Percentiles rank a stretch among this genome's conserved stretches.
These are phyloP conservation scores for Daucus carota DNA, from an alignment of 129 eudicot species.

Conservation along the genomic window DNA sequence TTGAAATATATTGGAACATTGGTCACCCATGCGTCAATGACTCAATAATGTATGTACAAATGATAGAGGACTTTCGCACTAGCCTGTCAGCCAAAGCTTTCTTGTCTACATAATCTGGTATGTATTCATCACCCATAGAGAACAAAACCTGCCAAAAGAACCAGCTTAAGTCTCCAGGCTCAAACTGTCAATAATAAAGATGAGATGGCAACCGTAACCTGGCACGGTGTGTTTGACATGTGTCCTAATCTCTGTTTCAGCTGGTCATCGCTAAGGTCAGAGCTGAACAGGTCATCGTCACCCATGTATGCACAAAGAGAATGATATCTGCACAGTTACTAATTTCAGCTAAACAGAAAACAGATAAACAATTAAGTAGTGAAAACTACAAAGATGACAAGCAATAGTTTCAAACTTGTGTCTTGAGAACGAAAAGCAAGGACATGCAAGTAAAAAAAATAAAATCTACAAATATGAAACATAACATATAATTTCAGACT, in stretches of 20 bases:
- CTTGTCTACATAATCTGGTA: conserved; percentile 90
- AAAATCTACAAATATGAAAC: not conserved
- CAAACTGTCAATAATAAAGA: not conserved
- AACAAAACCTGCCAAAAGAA: conserved; percentile 56
- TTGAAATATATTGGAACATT: not conserved
- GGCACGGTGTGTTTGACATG: conserved; percentile 77
- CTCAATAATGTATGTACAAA: not conserved
- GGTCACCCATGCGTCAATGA: not conserved
- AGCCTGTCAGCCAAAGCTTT: conserved; percentile 66
- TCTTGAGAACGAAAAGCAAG: too few relatives aligned
- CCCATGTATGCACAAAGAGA: conserved; percentile 91
- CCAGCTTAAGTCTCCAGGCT: not conserved
- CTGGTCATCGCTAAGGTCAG: conserved; percentile 89
- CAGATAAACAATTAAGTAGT: conserved; percentile 3
- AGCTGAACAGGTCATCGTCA: conserved; percentile 93
- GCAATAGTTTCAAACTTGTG: not conserved
- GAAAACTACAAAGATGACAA: not conserved
- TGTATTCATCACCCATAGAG: conserved; percentile 87
- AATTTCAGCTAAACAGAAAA: conserved; percentile 21
- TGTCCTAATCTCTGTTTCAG: conserved; percentile 82
- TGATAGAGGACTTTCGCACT: conserved; percentile 15
- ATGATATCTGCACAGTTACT: conserved; percentile 52
- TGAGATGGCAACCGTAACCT: conserved; percentile 26
- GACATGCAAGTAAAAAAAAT: too few relatives aligned
- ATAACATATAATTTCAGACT: not conserved